Evolutionary conservation across 352 stramenopile species (phyloP), one percentile per base, ranked within the genome.

Genomic region (Phytophthora europaea): DNA sequence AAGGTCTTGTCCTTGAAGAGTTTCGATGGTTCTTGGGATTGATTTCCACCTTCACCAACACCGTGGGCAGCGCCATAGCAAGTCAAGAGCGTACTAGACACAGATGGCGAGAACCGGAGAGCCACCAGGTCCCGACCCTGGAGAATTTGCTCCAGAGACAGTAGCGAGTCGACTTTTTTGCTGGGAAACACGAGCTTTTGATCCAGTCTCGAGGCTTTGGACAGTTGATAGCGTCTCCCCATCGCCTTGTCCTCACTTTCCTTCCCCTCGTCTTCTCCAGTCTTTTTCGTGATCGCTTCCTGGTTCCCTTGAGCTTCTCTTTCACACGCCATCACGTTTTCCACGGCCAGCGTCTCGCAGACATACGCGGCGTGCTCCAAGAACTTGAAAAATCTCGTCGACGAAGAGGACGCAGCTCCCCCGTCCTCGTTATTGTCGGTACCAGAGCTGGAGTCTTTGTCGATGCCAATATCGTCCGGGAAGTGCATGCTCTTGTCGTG

Each of bases 381-480:
- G 31, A 93, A 93, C 22, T 71, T 77, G 56, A 93, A 85, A 51
- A 93, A 93, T 3, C 80, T 74, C 16, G 77, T 67, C 2, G 78
- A 83, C 0, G 81, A 89, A 15, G 76, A 73, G 9, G 61, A 67
- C 4, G 57, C 64, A 3, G 31, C 45, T 40, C 68, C 53, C 2
- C 72, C 69, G 6, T 77, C 65, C 0, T 61, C 60, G 12, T 68
- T 77, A 47, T 72, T 70, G 43, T 70, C 73, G 4, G n/a, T 52
- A 20, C 28, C 47, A 23, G 38, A 54, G 54, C 59, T 56, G 53
- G 69, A 74, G 9, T 75, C 43, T 12, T 68, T 79, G 38, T 91
- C 87, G n/a, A 90, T 64, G 9, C 87, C 87, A 5, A 92, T 84
- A n/a, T 94, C 85, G 38, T 94, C 87, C 0, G 87, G 87, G 23